Evolutionary conservation across 495 filamentous ascomycete species (phyloP).

Genomic region (Parachaetomium inaequale): DNA sequence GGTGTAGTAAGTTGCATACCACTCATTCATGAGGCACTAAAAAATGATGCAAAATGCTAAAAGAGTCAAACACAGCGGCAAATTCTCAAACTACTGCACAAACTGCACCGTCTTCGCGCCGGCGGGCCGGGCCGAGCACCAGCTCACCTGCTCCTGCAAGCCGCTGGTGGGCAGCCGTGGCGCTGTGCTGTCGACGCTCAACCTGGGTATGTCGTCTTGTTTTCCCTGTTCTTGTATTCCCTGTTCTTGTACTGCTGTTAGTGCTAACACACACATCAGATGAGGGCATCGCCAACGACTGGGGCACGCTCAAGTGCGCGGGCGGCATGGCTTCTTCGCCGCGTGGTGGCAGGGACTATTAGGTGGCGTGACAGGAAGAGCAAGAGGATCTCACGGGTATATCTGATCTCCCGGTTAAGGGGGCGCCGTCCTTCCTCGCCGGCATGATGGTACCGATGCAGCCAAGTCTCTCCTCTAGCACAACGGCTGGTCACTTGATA

Average conservation of each 20-base stretch:
- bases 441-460: too few relatives aligned
- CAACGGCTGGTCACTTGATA: too few relatives aligned
- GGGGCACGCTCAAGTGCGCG: conserved; percentile 23
- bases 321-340: conserved; percentile 8
- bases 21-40: background rate
- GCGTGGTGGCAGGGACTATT: background rate
- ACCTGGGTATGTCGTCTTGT: conserved; percentile 19
- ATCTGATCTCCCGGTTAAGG: too few relatives aligned
- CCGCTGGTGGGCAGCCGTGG: background rate
- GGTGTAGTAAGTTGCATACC: conserved; percentile 11
- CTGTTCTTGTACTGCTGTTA: background rate
- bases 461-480: too few relatives aligned
- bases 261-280: conserved; percentile 17
- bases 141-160: conserved; percentile 17
- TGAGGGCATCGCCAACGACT: conserved; percentile 24
- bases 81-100: conserved; percentile 25
- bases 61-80: conserved; percentile 14
- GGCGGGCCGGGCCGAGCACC: background rate
- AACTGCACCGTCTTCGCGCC: conserved; percentile 12
- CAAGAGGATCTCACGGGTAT: too few relatives aligned
- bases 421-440: too few relatives aligned
- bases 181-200: background rate
- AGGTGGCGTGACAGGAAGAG: too few relatives aligned
- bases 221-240: background rate
- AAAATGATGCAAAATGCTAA: background rate